Percentiles rank a stretch among this genome's conserved stretches.
These are phyloP conservation scores for Pyrenochaeta sp. DNA, from an alignment of 2,329 filamentous ascomycete species.

Conservation along the genomic window DNA sequence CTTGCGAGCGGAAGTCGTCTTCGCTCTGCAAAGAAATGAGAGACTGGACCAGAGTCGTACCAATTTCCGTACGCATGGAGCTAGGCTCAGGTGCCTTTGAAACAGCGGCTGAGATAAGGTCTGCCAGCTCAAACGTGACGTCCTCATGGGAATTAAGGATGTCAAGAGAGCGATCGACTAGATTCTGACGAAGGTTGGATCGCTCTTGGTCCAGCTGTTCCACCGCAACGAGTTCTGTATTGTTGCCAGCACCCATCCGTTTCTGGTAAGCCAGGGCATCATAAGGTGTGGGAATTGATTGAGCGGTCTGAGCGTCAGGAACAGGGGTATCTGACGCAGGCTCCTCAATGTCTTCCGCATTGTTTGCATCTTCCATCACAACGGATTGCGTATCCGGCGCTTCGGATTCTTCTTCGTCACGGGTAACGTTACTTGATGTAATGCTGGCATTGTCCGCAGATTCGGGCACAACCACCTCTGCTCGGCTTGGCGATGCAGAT, in stretches of 20 bases:
- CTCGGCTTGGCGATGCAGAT: slow-evolving; percentile 41
- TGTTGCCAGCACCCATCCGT: slow-evolving; percentile 42
- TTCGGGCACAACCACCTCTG: slow-evolving; percentile 45
- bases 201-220: slow-evolving; percentile 84
- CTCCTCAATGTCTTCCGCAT: slow-evolving; percentile 16
- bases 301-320: slow-evolving; percentile 24
- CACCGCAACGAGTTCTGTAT: slow-evolving; percentile 63
- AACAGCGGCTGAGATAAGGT: slow-evolving; percentile 80
- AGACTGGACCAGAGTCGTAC: slow-evolving; percentile 82
- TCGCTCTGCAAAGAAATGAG: slow-evolving; percentile 73
- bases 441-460: slow-evolving; percentile 36
- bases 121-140: slow-evolving; percentile 88
- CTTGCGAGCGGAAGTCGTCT: slow-evolving; percentile 63
- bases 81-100: slow-evolving; percentile 67
- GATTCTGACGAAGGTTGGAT: slow-evolving; percentile 72
- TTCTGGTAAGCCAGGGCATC: slow-evolving; percentile 45
- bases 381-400: slow-evolving; percentile 45
- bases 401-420: slow-evolving; percentile 37
- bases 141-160: slow-evolving; percentile 87
- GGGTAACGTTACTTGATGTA: slow-evolving; percentile 35
- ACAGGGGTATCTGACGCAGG: slow-evolving; percentile 24
- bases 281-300: slow-evolving; percentile 19
- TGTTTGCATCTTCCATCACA: slow-evolving; percentile 49
- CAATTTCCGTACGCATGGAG: slow-evolving; percentile 75
- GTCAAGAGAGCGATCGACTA: slow-evolving; percentile 91